phyloP scores from a whole-genome alignment of 1,139 yeast species.

The Lodderomyces parapsilosis region DNA sequence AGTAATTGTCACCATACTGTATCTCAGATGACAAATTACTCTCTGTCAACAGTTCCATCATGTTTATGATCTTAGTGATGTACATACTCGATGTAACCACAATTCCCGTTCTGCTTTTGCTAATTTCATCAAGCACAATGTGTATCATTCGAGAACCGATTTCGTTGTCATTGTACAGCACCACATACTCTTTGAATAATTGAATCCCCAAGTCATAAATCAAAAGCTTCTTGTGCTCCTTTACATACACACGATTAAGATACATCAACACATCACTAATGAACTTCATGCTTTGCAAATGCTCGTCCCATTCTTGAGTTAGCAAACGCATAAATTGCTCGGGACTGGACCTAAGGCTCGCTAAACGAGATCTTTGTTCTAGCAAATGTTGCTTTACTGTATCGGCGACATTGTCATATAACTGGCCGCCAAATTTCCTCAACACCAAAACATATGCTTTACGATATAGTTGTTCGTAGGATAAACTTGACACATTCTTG shows the following conservation, averaged over 20 bases:
- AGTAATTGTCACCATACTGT: conserved; percentile 52
- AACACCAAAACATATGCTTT: conserved; percentile 78
- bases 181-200: conserved; percentile 48
- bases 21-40: conserved; percentile 35
- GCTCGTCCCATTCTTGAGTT: conserved; percentile 69
- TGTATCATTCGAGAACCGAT: conserved; percentile 52
- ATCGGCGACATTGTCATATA: conserved; percentile 62
- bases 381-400: conserved; percentile 54
- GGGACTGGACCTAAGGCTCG: conserved; percentile 17
- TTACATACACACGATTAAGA: conserved; percentile 79
- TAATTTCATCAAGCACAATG: conserved; percentile 57
- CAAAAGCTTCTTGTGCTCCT: conserved; percentile 64
- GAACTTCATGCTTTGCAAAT: conserved; percentile 71
- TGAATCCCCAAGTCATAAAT: conserved; percentile 76
- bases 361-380: conserved; percentile 23
- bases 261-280: conserved; percentile 88
- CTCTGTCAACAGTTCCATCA: conserved; percentile 63
- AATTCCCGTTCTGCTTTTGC: conserved; percentile 57
- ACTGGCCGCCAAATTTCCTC: conserved; percentile 65
- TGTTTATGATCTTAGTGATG: conserved; percentile 59
- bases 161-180: conserved; percentile 42
- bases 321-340: conserved; percentile 48
- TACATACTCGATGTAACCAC: conserved; percentile 57
- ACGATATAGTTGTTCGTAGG: conserved; percentile 83
- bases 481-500: conserved; percentile 70